Base-by-base conservation (phyloP, 768 basidiomycete species). In the Boletellus sp. region DNA sequence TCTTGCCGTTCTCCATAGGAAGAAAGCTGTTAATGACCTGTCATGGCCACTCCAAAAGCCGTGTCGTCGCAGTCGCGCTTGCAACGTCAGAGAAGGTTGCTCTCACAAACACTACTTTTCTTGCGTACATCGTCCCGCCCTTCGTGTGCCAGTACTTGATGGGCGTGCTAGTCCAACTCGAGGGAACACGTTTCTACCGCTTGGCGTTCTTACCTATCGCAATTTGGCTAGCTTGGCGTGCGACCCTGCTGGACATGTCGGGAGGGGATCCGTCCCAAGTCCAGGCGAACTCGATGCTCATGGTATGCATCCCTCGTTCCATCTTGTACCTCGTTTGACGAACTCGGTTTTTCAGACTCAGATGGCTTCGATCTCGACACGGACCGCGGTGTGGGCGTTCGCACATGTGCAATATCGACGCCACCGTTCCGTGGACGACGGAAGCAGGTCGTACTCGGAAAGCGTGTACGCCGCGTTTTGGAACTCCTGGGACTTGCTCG, bases 81-180 rank as follows among this genome's bases (percentile, higher is more conserved):
- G 42, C 50, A 10, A 24, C 11, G 23, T 47, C 60, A 8, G 37
- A 44, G 3, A 51, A 47, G 32, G 15, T 51, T 5, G 28, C 8
- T 36, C 50, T 60, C 26, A 55, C 57, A 6, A 42, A n/a, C 6
- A 6, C 48, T 60, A 15, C 71, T 70, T 58, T 55, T 65, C 31
- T 57, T 3, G 63, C 63, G 13, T 67, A 73, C 48, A 50, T 81
- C 37, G 50, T 77, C 8, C 79, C 76, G 6, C 68, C 75, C 8
- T 37, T 81, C 0, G 50, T 74, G 16, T 67, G 67, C 50, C 81
- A 81, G 58, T 80, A 78, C 66, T 57, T 63, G 33, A 76, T 78
- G 42, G 81, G 78, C 8, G 64, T 80, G n/a, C 72, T 84, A 31
- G 78, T 82, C 17, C 68, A 79, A 28, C 63, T 75, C 60, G 69